Evolutionary conservation across 2,329 filamentous ascomycete genomes (phyloP).

Genomic region (Aaosphaeria pasadenensis): DNA sequence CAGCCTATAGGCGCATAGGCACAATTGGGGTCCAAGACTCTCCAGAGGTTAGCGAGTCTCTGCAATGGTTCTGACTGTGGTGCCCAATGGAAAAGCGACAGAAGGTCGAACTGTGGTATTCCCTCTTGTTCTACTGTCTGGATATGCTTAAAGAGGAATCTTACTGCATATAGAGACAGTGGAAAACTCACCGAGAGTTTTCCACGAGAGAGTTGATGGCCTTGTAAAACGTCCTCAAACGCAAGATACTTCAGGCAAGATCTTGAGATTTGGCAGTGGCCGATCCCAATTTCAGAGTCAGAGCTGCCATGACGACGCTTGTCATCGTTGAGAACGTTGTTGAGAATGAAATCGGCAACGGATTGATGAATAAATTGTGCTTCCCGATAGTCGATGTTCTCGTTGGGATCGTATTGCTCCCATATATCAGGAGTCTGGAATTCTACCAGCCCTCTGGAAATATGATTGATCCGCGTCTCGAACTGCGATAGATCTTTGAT

Average conservation of each 20-base stretch:
- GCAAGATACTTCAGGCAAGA: conserved; percentile 12
- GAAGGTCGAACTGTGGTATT: conserved; percentile 6
- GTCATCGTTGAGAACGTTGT: conserved; percentile 4
- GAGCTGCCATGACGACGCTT: background rate
- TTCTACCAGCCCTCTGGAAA: conserved; percentile 7
- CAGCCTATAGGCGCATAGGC: conserved; percentile 6
- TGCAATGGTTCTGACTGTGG: conserved; percentile 2
- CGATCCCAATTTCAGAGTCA: conserved; percentile 2
- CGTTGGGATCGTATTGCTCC: conserved; percentile 10
- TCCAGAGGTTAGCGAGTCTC: conserved; percentile 6
- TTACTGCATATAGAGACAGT: conserved; percentile 7
- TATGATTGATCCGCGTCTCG: conserved; percentile 5
- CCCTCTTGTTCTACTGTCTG: conserved; percentile 7
- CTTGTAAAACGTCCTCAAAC: conserved; percentile 9
- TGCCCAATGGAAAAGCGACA: conserved; percentile 5
- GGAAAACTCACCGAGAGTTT: conserved; percentile 8
- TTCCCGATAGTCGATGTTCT: conserved; percentile 9
- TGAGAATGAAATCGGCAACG: conserved; percentile 10
- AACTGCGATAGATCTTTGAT: conserved; percentile 1
- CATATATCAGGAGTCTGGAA: conserved; percentile 7
- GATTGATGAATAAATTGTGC: conserved; percentile 15
- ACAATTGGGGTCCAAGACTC: conserved; percentile 5
- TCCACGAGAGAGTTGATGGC: conserved; percentile 1
- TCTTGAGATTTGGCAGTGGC: conserved; percentile 13
- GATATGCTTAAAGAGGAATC: conserved; percentile 10